Conservation (phyloP, 257 asterid species). For the Cordia subcordata region DNA sequence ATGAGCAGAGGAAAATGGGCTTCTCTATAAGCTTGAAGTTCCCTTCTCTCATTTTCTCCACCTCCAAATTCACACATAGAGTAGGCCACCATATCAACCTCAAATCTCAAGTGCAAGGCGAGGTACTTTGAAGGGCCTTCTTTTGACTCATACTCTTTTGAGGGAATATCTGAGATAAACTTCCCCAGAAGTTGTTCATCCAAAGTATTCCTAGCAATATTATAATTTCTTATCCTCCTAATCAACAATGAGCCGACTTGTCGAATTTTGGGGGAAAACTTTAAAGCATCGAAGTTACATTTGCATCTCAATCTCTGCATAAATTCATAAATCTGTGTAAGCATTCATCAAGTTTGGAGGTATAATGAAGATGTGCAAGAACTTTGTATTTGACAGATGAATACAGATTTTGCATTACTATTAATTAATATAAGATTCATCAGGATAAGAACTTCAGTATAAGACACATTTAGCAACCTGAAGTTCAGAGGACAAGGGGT, state of each 20-base stretch:
- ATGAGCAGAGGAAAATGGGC: conserved; percentile 73
- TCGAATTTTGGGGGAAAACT: conserved; percentile 72
- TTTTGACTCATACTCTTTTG: conserved; percentile 8
- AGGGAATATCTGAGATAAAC: conserved; percentile 33
- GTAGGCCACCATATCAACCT: conserved; percentile 96
- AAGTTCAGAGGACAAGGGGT: conserved; percentile 64
- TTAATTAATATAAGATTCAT: too few relatives aligned
- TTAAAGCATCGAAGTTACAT: conserved; percentile 91
- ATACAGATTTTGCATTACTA: too few relatives aligned
- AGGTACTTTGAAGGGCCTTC: conserved; percentile 52
- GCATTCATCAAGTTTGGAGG: not conserved
- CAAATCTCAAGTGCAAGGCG: conserved; percentile 91
- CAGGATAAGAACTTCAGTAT: too few relatives aligned
- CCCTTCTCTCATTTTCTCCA: conserved; percentile 59
- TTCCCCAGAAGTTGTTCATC: conserved; percentile 77
- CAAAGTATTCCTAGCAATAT: conserved; percentile 34
- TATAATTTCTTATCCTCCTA: conserved; percentile 55
- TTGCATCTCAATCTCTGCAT: conserved; percentile 88
- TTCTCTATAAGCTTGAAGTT: conserved; percentile 74
- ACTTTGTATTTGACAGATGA: too few relatives aligned
- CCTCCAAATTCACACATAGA: conserved; percentile 93
- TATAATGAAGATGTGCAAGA: too few relatives aligned
- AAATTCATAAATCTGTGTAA: not conserved
- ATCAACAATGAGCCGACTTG: conserved; percentile 51
- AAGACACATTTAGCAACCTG: conserved; percentile 61